phyloP scores from a whole-genome alignment of 176 grass and related monocot species.

The Aegilops longissima region DNA sequence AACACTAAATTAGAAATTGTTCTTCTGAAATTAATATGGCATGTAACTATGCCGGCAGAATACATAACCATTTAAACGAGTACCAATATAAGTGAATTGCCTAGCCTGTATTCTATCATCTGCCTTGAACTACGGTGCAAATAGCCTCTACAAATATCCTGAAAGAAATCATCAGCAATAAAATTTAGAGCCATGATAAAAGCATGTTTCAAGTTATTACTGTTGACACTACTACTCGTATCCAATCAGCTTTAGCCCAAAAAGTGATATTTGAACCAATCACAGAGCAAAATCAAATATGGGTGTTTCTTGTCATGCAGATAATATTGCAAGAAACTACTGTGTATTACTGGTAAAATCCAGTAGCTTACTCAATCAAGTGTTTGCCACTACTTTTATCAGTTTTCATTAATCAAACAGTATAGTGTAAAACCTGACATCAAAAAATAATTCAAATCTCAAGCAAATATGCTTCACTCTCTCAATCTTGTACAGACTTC shows the following conservation, averaged over 20 bases:
- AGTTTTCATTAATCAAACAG: not conserved
- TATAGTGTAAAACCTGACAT: not conserved
- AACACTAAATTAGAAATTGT: too few species aligned
- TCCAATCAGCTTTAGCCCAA: not conserved
- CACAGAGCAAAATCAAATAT: not conserved
- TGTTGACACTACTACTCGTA: not conserved
- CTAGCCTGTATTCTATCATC: too few species aligned
- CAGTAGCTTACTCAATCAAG: not conserved
- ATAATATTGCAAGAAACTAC: not conserved
- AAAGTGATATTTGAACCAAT: constrained; percentile 9
- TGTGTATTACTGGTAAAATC: not conserved
- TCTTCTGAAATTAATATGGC: too few species aligned
- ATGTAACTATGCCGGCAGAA: too few species aligned
- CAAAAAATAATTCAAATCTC: not conserved
- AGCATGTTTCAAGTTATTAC: not conserved
- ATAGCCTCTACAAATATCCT: too few species aligned
- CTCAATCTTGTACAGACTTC: too few species aligned
- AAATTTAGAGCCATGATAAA: not conserved
- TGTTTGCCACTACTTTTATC: not conserved
- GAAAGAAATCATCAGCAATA: too few species aligned
- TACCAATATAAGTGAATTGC: too few species aligned
- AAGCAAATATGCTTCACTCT: too few species aligned
- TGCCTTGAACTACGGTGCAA: too few species aligned
- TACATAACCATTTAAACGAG: too few species aligned
- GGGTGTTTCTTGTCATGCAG: not conserved